Conservation (phyloP, 352 stramenopile genomes). For the Phytophthora hibernalis region DNA sequence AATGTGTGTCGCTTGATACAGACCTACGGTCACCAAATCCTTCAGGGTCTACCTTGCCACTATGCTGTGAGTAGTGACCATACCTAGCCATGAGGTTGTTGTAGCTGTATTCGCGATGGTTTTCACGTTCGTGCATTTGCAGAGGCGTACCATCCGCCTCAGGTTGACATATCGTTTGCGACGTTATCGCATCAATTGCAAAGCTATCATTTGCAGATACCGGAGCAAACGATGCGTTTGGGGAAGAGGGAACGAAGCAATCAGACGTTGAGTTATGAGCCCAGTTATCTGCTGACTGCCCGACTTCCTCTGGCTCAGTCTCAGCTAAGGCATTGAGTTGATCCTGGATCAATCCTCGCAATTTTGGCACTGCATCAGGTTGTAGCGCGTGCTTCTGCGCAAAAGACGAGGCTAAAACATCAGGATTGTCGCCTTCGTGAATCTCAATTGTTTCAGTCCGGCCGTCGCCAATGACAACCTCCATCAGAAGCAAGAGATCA, state of each 20-base stretch:
- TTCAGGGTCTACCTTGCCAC: conserved; percentile 54
- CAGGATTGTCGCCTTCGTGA: conserved; percentile 56
- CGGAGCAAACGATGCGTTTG: background rate
- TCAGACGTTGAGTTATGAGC: conserved; percentile 7
- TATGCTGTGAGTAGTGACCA: conserved; percentile 75
- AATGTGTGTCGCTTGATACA: conserved; percentile 36
- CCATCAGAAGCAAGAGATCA: conserved; percentile 78
- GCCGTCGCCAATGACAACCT: conserved; percentile 77
- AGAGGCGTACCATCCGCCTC: background rate
- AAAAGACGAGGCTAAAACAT: conserved; percentile 58
- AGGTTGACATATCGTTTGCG: background rate
- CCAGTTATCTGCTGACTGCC: conserved; percentile 24
- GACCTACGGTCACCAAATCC: conserved; percentile 14
- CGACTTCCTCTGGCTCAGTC: conserved; percentile 33
- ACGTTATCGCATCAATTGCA: background rate
- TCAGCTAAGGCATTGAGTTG: conserved; percentile 53
- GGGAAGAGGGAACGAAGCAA: conserved; percentile 13
- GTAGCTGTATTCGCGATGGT: conserved; percentile 71
- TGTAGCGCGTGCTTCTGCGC: conserved; percentile 55
- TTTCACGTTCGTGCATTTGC: conserved; percentile 46
- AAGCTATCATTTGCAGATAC: background rate
- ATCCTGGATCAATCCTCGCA: conserved; percentile 65
- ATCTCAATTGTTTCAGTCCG: conserved; percentile 78
- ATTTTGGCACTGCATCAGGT: conserved; percentile 56
- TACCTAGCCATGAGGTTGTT: conserved; percentile 81